These are phyloP conservation scores for Chrysosporium keratinophilum DNA, from an alignment of 2,329 filamentous ascomycete species.

Conservation along the genomic window DNA sequence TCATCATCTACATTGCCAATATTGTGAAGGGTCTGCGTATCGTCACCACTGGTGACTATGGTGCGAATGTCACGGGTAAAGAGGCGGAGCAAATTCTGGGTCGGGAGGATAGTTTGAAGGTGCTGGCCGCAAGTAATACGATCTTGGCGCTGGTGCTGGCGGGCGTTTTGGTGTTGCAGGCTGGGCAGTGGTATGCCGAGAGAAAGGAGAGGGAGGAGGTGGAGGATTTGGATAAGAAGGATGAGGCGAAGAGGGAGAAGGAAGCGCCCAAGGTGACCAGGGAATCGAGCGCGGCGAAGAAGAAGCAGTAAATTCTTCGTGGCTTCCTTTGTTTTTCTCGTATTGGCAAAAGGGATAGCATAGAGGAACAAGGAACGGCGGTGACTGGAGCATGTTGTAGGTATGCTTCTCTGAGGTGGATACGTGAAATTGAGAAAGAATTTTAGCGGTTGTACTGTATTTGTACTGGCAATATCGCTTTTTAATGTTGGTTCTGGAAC, in stretches of 20 bases:
- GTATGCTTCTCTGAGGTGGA: neutral
- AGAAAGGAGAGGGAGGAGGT: constrained; percentile 77
- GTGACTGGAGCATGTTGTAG: neutral
- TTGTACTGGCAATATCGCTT: neutral
- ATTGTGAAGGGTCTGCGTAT: constrained; percentile 89
- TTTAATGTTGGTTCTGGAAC: neutral
- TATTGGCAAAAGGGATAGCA: neutral
- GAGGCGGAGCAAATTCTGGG: constrained; percentile 55
- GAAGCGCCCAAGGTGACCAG: constrained; percentile 18
- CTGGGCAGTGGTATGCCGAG: constrained; percentile 97
- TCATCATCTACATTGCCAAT: constrained; percentile 89
- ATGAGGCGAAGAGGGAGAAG: constrained; percentile 25
- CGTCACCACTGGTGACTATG: constrained; percentile 62
- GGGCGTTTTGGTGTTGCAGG: constrained; percentile 84
- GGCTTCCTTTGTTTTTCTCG: neutral
- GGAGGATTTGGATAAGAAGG: constrained; percentile 50
- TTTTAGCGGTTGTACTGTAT: neutral
- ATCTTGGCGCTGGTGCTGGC: constrained; percentile 88
- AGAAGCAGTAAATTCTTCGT: constrained; percentile 22
- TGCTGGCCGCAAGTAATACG: constrained; percentile 88
- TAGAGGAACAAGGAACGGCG: neutral
- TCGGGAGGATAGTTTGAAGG: constrained; percentile 79
- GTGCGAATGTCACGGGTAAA: constrained; percentile 23
- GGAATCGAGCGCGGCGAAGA: constrained; percentile 24
- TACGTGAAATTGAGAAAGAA: neutral